Evolutionary conservation across 805 yeast genomes (phyloP).

Genomic region (Yarrowia yakushimensis): DNA sequence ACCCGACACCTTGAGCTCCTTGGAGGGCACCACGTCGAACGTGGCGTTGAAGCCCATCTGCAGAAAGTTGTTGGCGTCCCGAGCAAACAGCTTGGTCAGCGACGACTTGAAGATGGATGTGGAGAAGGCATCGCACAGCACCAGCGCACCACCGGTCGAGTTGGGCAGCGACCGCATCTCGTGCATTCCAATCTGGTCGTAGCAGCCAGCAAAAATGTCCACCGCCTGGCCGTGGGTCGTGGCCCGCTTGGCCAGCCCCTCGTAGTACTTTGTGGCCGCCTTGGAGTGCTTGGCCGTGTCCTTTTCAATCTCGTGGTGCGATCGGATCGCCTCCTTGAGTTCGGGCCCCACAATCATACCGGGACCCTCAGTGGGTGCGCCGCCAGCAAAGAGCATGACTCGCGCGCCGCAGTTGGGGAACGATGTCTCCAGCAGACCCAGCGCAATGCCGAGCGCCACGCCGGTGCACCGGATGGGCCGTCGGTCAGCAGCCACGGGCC

Average conservation of each 20-base stretch:
- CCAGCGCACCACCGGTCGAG: slow-evolving; percentile 81
- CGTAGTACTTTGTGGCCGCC: slow-evolving; percentile 77
- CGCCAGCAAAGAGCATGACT: slow-evolving; percentile 85
- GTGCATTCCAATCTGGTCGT: slow-evolving; percentile 90
- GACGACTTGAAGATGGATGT: slow-evolving; percentile 92
- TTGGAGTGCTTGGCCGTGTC: slow-evolving; percentile 84
- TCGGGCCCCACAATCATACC: slow-evolving; percentile 91
- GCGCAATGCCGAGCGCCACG: slow-evolving; percentile 82
- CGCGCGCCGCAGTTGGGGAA: slow-evolving; percentile 78
- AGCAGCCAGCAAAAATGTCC: slow-evolving; percentile 91
- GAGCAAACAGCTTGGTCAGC: slow-evolving; percentile 78
- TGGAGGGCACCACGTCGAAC: slow-evolving; percentile 72
- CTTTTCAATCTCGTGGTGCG: slow-evolving; percentile 93
- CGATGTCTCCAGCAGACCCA: slow-evolving; percentile 74
- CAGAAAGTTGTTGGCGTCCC: slow-evolving; percentile 82
- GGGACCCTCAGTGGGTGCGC: slow-evolving; percentile 92
- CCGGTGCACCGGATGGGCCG: slow-evolving; percentile 93
- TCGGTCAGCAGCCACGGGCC: slow-evolving; percentile 82
- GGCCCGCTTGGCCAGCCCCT: slow-evolving; percentile 64
- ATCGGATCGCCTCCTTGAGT: slow-evolving; percentile 92
- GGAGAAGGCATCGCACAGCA: slow-evolving; percentile 87
- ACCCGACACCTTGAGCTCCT: slow-evolving; percentile 86
- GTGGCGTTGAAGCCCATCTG: slow-evolving; percentile 88
- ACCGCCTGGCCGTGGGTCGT: slow-evolving; percentile 72
- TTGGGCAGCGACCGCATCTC: slow-evolving; percentile 85